Percentiles rank a stretch among this genome's conserved stretches.
These are phyloP conservation scores for Gymnopilus junonius DNA, from an alignment of 768 basidiomycete genomes.

Conservation along the genomic window DNA sequence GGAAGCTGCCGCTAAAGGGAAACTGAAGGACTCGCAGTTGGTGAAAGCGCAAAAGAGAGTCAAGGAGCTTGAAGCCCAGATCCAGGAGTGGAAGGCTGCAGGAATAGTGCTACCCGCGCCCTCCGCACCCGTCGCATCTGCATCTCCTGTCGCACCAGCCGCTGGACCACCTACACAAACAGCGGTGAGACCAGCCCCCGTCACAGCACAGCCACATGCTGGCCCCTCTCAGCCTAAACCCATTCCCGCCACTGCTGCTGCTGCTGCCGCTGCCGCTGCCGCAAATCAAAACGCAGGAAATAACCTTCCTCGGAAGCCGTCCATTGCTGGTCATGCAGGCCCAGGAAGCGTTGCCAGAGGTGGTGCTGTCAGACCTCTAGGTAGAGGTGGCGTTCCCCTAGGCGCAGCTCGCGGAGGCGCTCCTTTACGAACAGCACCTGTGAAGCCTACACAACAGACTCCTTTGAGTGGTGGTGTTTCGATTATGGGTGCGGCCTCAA, in stretches of 20 bases:
- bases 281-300: constrained; percentile 13
- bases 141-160: constrained; percentile 17
- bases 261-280: constrained; percentile 15
- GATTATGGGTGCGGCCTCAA: constrained; percentile 68
- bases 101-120: constrained; percentile 47
- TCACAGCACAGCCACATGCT: constrained; percentile 10
- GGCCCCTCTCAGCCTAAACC: constrained; percentile 20
- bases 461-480: constrained; percentile 47
- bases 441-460: constrained; percentile 26
- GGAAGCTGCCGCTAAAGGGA: constrained; percentile 63
- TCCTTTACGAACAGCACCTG: constrained; percentile 31
- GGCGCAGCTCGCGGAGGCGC: constrained; percentile 39
- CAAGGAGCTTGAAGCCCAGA: constrained; percentile 71
- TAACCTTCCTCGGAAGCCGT: constrained; percentile 34
- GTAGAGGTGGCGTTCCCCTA: constrained; percentile 37
- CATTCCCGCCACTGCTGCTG: constrained; percentile 13
- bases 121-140: constrained; percentile 16
- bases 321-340: constrained; percentile 22
- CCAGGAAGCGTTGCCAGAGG: constrained; percentile 24
- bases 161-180: constrained; percentile 16
- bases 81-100: constrained; percentile 57
- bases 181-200: constrained; percentile 18
- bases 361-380: constrained; percentile 19
- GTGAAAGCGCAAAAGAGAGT: constrained; percentile 60
- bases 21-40: constrained; percentile 76